Evolutionary conservation across 305 asterid species (phyloP), one percentile per base, ranked within the genome.

Genomic region (Solanum hybrid): DNA sequence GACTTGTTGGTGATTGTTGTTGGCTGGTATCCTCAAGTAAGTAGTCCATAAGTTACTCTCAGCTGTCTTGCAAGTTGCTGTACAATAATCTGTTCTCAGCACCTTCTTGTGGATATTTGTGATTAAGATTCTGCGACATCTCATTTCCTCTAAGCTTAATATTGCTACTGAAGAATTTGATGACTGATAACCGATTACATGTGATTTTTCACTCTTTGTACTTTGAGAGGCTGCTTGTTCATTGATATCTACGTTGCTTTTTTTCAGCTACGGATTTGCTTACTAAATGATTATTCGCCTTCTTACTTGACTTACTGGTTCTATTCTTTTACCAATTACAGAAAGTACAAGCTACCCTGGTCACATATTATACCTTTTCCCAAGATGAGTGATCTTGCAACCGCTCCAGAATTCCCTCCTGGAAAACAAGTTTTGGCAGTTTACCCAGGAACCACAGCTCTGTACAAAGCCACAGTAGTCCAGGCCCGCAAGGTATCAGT

Each of bases 391-490:
- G 99, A 96, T 87, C 98, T 92, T 89, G 90, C 96, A 13, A 93
- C 93, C n/a, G 91, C 94, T 90, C 97, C 93, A 83, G 98, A 97
- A 88, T 96, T 96, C 77, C 95, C 95, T 86, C 96, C 94, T 33
- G 99, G 99, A 76, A 95, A 91, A 90, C 97, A 96, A 67, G 99
- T 97, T 81, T 92, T 97, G 93, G 99, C 99, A 24, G 98, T 97
- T 91, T 97, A 97, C 92, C 99, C 99, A 24, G 97, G 96, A 90
- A 97, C 99, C 91, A 97, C 98, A 5, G 98, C 99, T 12, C 94
- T 97, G 71, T 97, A 97, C 89, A 97, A 97, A 94, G 99, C 99
- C 36, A 97, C 99, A 10, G 99, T 97, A 29, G 98, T 93, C 91
- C 98, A 92, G 92, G 88, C 95, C 88, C 98, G 97, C 42, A 97